Evolutionary conservation across 495 filamentous ascomycete genomes (phyloP).

Genomic region (Penicillium angulare): DNA sequence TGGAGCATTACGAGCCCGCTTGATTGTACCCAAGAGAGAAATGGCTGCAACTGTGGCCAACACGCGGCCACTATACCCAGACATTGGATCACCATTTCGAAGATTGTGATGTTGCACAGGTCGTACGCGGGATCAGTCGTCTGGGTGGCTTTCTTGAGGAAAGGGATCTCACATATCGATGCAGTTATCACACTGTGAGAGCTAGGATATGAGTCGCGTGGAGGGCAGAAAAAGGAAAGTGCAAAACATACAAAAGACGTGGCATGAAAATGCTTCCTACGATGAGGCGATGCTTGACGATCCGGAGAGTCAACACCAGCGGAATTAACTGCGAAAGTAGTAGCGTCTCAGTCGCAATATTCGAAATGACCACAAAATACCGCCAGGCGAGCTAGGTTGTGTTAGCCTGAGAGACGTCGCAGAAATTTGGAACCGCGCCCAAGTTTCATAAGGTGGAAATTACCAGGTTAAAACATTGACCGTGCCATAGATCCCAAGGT

Average conservation of each 20-base stretch:
- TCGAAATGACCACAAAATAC: constrained; percentile 15
- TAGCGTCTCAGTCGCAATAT: constrained; percentile 20
- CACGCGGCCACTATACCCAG: constrained; percentile 23
- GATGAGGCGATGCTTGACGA: constrained; percentile 12
- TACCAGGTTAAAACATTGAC: constrained; percentile 24
- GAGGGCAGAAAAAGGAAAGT: not conserved
- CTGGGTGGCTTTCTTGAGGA: constrained; percentile 1
- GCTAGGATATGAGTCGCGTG: not conserved
- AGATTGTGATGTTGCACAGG: constrained; percentile 18
- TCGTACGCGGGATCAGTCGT: constrained; percentile 17
- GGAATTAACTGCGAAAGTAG: constrained; percentile 19
- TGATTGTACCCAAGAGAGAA: constrained; percentile 10
- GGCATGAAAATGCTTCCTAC: constrained; percentile 24
- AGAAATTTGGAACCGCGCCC: not conserved
- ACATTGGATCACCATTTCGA: constrained; percentile 16
- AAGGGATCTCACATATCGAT: constrained; percentile 10
- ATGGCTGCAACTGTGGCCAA: constrained; percentile 25
- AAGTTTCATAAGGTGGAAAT: not conserved
- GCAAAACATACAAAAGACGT: constrained; percentile 11
- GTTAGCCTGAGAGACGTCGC: not conserved
- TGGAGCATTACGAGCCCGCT: too few species aligned
- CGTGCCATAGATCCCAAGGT: constrained; percentile 22
- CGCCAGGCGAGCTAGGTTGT: constrained; percentile 21
- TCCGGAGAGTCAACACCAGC: constrained; percentile 20
- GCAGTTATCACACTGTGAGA: constrained; percentile 16